These are phyloP conservation scores for Colletotrichum gigasporum DNA, from an alignment of 2,329 filamentous ascomycete species.

Conservation along the genomic window DNA sequence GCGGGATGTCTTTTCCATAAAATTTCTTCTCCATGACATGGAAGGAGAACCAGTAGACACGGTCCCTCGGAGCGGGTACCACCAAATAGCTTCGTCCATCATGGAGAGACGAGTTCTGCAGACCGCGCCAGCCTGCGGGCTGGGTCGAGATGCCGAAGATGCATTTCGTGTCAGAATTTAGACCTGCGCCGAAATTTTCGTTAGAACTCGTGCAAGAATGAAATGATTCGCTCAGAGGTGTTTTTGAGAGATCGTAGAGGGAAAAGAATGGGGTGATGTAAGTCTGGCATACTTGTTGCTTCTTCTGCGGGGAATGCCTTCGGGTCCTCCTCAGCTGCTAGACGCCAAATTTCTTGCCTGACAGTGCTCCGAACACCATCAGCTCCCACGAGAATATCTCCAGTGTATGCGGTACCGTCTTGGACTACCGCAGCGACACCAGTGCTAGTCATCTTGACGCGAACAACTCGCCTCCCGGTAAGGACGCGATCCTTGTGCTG, in stretches of 20 bases:
- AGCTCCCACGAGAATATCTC: slow-evolving; percentile 48
- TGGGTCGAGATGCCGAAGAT: slow-evolving; percentile 50
- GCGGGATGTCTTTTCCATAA: slow-evolving; percentile 41
- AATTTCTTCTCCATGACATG: slow-evolving; percentile 38
- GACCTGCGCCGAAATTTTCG: neutral
- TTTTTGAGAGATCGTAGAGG: too few species aligned
- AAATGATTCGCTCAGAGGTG: too few species aligned
- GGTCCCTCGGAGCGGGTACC: slow-evolving; percentile 37
- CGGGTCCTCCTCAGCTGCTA: slow-evolving; percentile 33
- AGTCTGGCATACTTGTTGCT: slow-evolving; percentile 3
- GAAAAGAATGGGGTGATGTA: too few species aligned
- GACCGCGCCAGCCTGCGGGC: too few species aligned
- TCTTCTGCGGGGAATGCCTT: slow-evolving; percentile 36
- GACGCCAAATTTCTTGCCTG: slow-evolving; percentile 40
- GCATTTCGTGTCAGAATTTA: slow-evolving; percentile 34
- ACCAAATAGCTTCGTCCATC: slow-evolving; percentile 31
- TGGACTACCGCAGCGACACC: slow-evolving; percentile 39
- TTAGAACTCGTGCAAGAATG: too few species aligned
- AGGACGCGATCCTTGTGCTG: slow-evolving; percentile 38
- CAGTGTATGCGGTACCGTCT: slow-evolving; percentile 40
- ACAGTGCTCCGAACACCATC: slow-evolving; percentile 51
- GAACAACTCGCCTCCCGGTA: slow-evolving; percentile 2
- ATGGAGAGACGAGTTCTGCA: too few species aligned
- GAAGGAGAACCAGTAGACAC: slow-evolving; percentile 48
- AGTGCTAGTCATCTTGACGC: slow-evolving; percentile 14